A percentile compares a stretch with the other conserved stretches of the same genome.
Evolutionary conservation across 805 yeast genomes (phyloP).

Genomic region (Hanseniaspora vineae): DNA sequence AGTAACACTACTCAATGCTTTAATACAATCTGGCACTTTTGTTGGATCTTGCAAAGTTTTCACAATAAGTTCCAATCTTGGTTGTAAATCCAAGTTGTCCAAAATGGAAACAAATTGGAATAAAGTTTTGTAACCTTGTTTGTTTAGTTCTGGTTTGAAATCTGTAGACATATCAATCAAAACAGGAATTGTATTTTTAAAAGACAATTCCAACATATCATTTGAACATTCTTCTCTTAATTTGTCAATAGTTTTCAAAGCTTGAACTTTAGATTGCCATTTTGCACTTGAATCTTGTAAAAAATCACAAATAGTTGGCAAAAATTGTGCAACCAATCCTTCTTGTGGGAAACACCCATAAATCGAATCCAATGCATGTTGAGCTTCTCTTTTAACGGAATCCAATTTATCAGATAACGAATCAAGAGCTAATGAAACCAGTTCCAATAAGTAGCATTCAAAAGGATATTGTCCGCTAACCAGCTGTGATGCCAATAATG

Average conservation of each 20-base stretch:
- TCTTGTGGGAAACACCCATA: constrained; percentile 62
- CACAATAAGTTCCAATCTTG: constrained; percentile 72
- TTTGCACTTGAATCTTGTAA: constrained; percentile 68
- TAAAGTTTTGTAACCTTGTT: constrained; percentile 64
- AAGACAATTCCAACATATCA: constrained; percentile 73
- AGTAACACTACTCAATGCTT: constrained; percentile 81
- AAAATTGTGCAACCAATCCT: constrained; percentile 59
- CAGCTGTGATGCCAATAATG: constrained; percentile 39
- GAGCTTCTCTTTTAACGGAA: constrained; percentile 78
- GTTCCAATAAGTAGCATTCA: constrained; percentile 59
- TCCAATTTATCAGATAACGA: constrained; percentile 77
- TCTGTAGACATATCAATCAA: constrained; percentile 86
- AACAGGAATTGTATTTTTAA: constrained; percentile 68
- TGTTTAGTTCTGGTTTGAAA: constrained; percentile 90
- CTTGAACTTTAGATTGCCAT: constrained; percentile 83
- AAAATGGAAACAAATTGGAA: constrained; percentile 62
- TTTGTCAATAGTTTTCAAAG: constrained; percentile 59
- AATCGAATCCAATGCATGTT: constrained; percentile 57
- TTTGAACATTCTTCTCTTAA: constrained; percentile 69
- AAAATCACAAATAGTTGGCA: constrained; percentile 49
- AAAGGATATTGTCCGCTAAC: constrained; percentile 58
- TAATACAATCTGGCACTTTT: constrained; percentile 80
- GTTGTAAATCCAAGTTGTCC: constrained; percentile 85
- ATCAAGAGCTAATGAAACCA: constrained; percentile 55
- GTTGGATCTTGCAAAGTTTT: constrained; percentile 83